Percentiles rank a stretch among this genome's conserved stretches.
phyloP scores from a whole-genome alignment of 495 filamentous ascomycete genomes.

The Penicillium manginii region DNA sequence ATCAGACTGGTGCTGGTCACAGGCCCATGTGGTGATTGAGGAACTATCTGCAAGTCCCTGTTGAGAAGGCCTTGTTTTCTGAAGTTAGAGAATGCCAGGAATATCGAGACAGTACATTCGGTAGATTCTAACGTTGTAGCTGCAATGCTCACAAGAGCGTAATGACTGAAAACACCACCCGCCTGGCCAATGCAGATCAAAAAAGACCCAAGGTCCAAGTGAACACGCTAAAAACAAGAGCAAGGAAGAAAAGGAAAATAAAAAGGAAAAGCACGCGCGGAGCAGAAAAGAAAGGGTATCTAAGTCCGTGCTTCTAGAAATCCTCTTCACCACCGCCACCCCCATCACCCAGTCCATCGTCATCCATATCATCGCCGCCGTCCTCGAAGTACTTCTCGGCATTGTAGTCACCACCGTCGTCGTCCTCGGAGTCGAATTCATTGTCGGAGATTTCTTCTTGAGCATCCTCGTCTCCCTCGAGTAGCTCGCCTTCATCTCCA shows the following conservation, averaged over 20 bases:
- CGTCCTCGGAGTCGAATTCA: slow-evolving; percentile 59
- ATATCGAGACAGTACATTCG: neutral
- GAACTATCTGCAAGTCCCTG: neutral
- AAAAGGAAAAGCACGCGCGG: slow-evolving; percentile 6
- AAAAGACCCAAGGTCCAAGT: slow-evolving; percentile 12
- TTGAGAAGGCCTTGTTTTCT: neutral
- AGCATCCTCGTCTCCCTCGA: slow-evolving; percentile 51
- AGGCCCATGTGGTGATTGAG: neutral
- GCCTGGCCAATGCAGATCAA: slow-evolving; percentile 13
- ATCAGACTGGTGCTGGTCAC: slow-evolving; percentile 5
- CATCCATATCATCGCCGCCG: slow-evolving; percentile 61
- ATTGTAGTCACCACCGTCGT: slow-evolving; percentile 64
- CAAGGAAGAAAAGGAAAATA: slow-evolving; percentile 7
- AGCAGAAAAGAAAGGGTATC: slow-evolving; percentile 42
- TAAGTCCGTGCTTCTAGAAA: slow-evolving; percentile 37
- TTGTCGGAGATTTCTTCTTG: slow-evolving; percentile 59
- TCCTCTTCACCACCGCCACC: slow-evolving; percentile 56
- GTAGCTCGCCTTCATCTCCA: slow-evolving; percentile 33
- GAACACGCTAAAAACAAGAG: slow-evolving; percentile 18
- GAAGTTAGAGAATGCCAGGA: neutral
- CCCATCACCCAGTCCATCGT: slow-evolving; percentile 53
- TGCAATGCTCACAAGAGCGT: neutral
- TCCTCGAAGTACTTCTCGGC: slow-evolving; percentile 69
- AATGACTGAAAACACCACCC: slow-evolving; percentile 4
- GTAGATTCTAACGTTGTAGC: neutral